Conservation (phyloP, 1,284 basidiomycete genomes). For the Malassezia pachydermatis region DNA sequence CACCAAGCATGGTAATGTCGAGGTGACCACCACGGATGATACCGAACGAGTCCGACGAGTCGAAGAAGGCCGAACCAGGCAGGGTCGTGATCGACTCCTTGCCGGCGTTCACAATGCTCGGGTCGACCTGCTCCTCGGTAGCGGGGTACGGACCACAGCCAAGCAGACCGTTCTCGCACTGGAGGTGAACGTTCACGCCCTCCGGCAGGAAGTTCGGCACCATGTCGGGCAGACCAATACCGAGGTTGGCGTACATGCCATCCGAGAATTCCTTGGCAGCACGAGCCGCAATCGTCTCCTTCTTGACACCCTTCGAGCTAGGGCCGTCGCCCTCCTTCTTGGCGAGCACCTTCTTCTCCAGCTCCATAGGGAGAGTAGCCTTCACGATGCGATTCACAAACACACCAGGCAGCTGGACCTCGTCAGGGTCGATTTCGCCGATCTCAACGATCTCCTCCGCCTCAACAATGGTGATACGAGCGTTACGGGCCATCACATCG, state of each 20-base stretch:
- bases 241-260: conserved; percentile 45
- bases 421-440: conserved; percentile 30
- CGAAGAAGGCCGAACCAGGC: conserved; percentile 84
- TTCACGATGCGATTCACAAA: conserved; percentile 40
- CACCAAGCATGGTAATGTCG: conserved; percentile 78
- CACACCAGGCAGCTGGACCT: conserved; percentile 39
- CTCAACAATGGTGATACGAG: conserved; percentile 40
- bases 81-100: conserved; percentile 73
- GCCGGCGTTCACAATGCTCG: conserved; percentile 58
- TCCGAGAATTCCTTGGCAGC: conserved; percentile 39
- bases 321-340: not conserved
- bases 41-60: conserved; percentile 80
- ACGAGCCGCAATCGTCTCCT: conserved; percentile 32
- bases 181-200: conserved; percentile 37
- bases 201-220: conserved; percentile 41
- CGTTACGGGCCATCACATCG: conserved; percentile 41
- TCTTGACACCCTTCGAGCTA: conserved; percentile 18
- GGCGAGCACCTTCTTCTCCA: conserved; percentile 36
- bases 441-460: conserved; percentile 42
- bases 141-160: conserved; percentile 44
- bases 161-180: conserved; percentile 43
- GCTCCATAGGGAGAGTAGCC: conserved; percentile 26
- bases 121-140: conserved; percentile 25
- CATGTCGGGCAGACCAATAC: conserved; percentile 40
- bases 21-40: conserved; percentile 93